phyloP scores from a whole-genome alignment of 441 rosid species.

The Populus hybrid region DNA sequence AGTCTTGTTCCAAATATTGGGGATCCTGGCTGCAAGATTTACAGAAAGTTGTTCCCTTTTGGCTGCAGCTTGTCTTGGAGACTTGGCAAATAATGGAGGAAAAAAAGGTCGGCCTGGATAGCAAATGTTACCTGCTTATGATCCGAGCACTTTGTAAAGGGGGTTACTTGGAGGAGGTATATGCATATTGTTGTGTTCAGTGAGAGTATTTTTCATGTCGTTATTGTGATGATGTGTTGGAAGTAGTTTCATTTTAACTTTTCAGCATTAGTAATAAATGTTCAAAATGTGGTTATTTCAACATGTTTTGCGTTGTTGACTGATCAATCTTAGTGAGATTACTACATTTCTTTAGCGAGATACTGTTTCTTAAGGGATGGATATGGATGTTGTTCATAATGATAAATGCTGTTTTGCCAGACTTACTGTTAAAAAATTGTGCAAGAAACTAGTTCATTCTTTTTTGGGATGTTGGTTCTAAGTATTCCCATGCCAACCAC shows the following conservation, averaged over 20 bases:
- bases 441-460: constrained; percentile 11
- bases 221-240: neutral
- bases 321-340: neutral
- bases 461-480: neutral
- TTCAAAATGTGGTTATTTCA: constrained; percentile 1
- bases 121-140: constrained; percentile 51
- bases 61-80: constrained; percentile 82
- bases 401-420: neutral
- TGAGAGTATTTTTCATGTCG: constrained; percentile 1
- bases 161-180: constrained; percentile 81
- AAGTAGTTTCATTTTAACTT: neutral
- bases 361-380: neutral
- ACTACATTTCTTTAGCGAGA: neutral
- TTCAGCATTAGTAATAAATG: neutral
- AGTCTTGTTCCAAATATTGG: neutral
- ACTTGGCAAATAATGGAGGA: constrained; percentile 72
- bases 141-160: constrained; percentile 74
- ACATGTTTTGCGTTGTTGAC: constrained; percentile 8
- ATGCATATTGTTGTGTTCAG: neutral
- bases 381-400: neutral
- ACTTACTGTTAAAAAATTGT: constrained; percentile 5
- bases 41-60: constrained; percentile 21
- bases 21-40: constrained; percentile 14
- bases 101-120: constrained; percentile 44
- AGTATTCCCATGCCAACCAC: constrained; percentile 5